Base-by-base conservation (phyloP, 768 basidiomycete genomes). In the Mycena vulgaris region DNA sequence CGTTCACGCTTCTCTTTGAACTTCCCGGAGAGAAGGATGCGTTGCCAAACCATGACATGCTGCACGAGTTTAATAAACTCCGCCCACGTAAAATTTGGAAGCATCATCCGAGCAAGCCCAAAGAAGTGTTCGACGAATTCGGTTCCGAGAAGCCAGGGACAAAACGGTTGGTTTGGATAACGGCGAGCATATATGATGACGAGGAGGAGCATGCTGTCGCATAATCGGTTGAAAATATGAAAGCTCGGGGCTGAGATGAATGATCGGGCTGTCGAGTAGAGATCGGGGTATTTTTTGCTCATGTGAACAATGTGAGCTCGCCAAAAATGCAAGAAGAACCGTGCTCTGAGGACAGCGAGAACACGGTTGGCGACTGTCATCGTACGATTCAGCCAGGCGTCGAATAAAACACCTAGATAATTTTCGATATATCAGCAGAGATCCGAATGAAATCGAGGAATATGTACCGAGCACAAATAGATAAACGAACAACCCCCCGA, bases 81-180 rank as follows among this genome's bases (percentile, higher is more conserved):
- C 0, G 70, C 65, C 42, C 74, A 79, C 1, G 76, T 74, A 66
- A 79, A 79, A 57, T 79, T 74, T 3, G 78, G 76, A 16, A 79
- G 65, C 30, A 79, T 49, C 49, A 73, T 66, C 4, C 71, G 68
- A 6, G 76, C 75, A 8, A 78, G 69, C 0, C 77, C 76, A 53
- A 78, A 79, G 74, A 79, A 78, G 33, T 78, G 77, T 52, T 79
- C 77, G 21, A 79, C 73, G 30, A 77, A 76, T 10, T 75, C 74
- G 0, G 78, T 78, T 1, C 73, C 76, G 10, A 76, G 59, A 1
- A 75, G 37, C 74, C 75, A 76, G 5, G 74, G 73, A 48, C 76
- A 77, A 55, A 78, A 78, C 2, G 77, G 72, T 2, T 74, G 60
- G 45, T 66, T 49, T 8, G 75, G 75, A 45, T 79, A 77, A 45